phyloP scores from a whole-genome alignment of 164 flowering plant genomes.

The Vitis cinerea region DNA sequence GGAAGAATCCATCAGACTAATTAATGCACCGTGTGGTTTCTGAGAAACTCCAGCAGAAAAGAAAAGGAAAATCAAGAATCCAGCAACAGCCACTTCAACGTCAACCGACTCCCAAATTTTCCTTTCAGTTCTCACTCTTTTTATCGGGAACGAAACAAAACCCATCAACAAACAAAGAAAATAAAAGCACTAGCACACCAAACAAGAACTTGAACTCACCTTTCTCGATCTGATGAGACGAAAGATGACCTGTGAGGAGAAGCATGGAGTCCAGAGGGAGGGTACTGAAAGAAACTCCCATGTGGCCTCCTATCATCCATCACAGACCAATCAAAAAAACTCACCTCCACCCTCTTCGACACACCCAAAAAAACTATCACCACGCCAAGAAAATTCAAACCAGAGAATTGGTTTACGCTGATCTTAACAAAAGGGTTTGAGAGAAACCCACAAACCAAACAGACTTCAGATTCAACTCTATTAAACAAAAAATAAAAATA shows the following conservation, averaged over 20 bases:
- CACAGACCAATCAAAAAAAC: background rate
- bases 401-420: no score
- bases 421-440: no score
- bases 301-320: conserved; percentile 76
- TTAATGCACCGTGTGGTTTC: no score
- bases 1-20: no score
- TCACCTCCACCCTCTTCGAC: background rate
- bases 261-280: conserved; percentile 64
- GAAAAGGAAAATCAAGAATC: no score
- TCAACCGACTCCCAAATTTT: no score
- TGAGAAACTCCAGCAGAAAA: no score
- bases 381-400: background rate
- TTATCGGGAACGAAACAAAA: background rate
- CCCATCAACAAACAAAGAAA: background rate
- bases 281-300: conserved; percentile 75
- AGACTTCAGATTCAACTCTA: no score
- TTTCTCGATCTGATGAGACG: conserved; percentile 62
- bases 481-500: no score
- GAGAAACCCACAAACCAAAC: no score
- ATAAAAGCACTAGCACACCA: background rate
- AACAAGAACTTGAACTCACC: conserved; percentile 27
- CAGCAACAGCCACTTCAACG: no score
- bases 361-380: background rate
- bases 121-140: background rate
- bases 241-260: conserved; percentile 69